Conservation (phyloP, 2,329 filamentous ascomycete genomes). For the Dactylellina cionopaga region DNA sequence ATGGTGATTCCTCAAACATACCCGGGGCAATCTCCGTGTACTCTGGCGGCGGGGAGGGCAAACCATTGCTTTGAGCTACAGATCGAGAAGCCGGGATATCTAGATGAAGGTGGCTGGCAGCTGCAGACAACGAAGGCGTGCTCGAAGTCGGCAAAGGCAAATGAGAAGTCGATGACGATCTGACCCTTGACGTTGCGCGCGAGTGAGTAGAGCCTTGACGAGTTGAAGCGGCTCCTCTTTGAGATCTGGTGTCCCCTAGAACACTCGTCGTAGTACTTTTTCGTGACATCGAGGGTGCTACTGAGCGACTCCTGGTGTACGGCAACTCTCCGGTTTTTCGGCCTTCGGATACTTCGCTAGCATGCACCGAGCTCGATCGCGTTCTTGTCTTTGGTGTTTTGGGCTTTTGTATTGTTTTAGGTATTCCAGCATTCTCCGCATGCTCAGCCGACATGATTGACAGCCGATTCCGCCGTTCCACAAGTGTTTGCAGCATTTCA, state of each 20-base stretch:
- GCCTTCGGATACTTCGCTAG: conserved; percentile 6
- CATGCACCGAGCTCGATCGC: conserved; percentile 27
- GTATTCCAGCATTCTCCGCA: neutral
- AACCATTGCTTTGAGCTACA: neutral
- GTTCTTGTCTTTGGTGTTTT: conserved; percentile 5
- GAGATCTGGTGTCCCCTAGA: neutral
- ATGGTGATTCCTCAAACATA: conserved; percentile 9
- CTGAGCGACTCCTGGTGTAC: conserved; percentile 37
- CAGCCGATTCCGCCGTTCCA: conserved; percentile 40
- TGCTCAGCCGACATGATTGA: conserved; percentile 39
- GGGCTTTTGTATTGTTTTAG: conserved; percentile 6
- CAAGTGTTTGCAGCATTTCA: conserved; percentile 47
- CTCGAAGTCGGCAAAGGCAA: conserved; percentile 27
- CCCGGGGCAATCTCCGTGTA: conserved; percentile 44
- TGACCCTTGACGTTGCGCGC: conserved; percentile 1
- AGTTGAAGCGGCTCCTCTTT: neutral
- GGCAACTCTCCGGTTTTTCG: neutral
- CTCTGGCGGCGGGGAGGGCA: conserved; percentile 47
- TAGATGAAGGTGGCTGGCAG: conserved; percentile 12
- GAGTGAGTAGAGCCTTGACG: conserved; percentile 8
- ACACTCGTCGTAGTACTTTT: conserved; percentile 10
- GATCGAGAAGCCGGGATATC: conserved; percentile 10
- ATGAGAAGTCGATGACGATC: conserved; percentile 35
- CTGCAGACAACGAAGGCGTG: conserved; percentile 26
- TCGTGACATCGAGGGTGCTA: conserved; percentile 30